These are phyloP conservation scores for Penicillium corylophilum DNA, from an alignment of 2,329 filamentous ascomycete genomes.

Conservation along the genomic window DNA sequence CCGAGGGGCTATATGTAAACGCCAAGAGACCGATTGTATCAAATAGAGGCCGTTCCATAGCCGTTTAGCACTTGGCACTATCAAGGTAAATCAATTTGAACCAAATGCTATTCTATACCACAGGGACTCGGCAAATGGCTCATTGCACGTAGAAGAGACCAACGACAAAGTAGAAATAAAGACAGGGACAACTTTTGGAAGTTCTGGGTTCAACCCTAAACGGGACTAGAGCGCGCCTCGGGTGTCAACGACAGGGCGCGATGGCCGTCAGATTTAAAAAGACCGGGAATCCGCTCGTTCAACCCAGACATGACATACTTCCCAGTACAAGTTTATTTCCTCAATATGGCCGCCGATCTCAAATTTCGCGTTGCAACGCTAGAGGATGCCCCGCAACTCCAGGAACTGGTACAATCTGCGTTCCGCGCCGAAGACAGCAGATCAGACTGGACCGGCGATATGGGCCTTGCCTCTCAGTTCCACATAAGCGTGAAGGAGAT, in stretches of 20 bases:
- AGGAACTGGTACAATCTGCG: conserved; percentile 40
- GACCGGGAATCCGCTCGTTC: background rate
- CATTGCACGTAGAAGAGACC: too few relatives aligned
- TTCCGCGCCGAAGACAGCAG: conserved; percentile 44
- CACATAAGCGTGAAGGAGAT: conserved; percentile 24
- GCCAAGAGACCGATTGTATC: too few relatives aligned
- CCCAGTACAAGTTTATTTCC: background rate
- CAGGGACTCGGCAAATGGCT: too few relatives aligned
- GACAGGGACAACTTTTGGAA: too few relatives aligned
- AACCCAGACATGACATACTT: background rate
- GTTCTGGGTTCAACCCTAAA: background rate
- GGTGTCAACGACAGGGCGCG: background rate
- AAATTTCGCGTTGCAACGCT: conserved; percentile 40
- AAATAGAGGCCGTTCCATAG: too few relatives aligned
- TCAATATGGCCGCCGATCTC: conserved; percentile 22
- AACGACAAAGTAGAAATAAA: too few relatives aligned
- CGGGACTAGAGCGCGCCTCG: background rate
- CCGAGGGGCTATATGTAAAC: too few relatives aligned
- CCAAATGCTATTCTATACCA: too few relatives aligned
- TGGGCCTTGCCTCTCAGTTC: conserved; percentile 28
- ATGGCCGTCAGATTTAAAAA: background rate
- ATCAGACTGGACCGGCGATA: conserved; percentile 37
- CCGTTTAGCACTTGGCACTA: too few relatives aligned
- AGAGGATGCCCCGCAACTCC: conserved; percentile 38
- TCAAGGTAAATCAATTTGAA: too few relatives aligned